Base-by-base conservation (phyloP, 2,329 filamentous ascomycete genomes). In the Fusarium nisikadoi region DNA sequence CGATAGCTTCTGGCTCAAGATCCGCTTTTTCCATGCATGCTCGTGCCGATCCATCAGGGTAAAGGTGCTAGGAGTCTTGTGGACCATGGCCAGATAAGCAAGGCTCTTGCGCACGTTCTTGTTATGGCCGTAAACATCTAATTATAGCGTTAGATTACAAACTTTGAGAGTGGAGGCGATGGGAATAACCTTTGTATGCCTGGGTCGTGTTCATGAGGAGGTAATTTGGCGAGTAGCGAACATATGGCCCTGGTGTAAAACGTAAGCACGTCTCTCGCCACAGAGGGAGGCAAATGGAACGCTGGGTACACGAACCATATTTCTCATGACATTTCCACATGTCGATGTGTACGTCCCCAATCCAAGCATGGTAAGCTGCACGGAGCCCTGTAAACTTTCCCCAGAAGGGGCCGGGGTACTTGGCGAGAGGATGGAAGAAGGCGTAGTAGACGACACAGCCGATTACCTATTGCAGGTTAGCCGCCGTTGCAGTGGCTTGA, bases 291-390 rank as follows among this genome's bases (percentile, higher is more conserved):
- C n/a, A n/a, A 25, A 49, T 29, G 49, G 6, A 17, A 33, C 33
- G 14, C 46, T 53, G 46, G 36, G 43, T 33, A 53, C n/a, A 31
- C 38, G 70, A 59, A 65, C 82, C 83, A 55, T 80, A 78, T 67
- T 78, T 80, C 25, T 77, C 59, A 70, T 84, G 82, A 59, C 75
- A 79, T 25, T 70, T 53, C 23, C 69, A 77, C n/a, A 82, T 78
- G 9, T 82, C 78, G 3, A 80, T 17, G 47, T 83, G 81, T 16
- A 79, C 71, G 38, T 82, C 80, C 0, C 79, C 80, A 52, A 75
- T 80, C 74, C 76, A 82, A 2, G 80, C 79, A 62, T 83, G 76
- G 45, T 81, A 81, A 8, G 78, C 75, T 20, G 71, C 63, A 65
- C 80, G 76, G 27, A 72, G 63, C 50, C 79, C 76, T 27, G 79